These are phyloP conservation scores for Neoascochyta sp. DNA, from an alignment of 2,329 filamentous ascomycete genomes.

Conservation along the genomic window DNA sequence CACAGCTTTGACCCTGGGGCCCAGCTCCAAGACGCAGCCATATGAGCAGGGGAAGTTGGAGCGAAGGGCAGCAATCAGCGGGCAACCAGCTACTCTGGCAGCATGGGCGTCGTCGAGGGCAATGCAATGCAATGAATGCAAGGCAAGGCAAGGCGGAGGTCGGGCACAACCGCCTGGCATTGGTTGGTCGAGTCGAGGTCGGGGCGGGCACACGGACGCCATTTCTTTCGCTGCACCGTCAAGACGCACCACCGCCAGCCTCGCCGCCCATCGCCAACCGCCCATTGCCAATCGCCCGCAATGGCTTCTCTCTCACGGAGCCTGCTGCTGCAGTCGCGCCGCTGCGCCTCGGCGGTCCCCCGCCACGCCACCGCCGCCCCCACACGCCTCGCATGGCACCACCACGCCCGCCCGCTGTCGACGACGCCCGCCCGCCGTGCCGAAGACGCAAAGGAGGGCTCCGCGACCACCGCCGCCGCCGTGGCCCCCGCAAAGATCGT, in stretches of 20 bases:
- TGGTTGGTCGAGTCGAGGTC: conserved; percentile 16
- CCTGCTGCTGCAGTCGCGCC: conserved; percentile 29
- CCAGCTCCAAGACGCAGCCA: conserved; percentile 21
- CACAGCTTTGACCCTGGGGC: conserved; percentile 49
- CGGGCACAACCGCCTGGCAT: conserved; percentile 15
- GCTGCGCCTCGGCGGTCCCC: conserved; percentile 25
- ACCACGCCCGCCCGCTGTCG: conserved; percentile 27
- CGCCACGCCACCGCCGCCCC: too few relatives aligned
- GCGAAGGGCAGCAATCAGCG: too few relatives aligned
- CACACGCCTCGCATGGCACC: conserved; percentile 12
- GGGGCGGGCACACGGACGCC: conserved; percentile 18
- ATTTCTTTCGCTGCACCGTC: conserved; percentile 18
- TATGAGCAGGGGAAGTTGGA: too few relatives aligned
- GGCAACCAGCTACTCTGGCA: background rate
- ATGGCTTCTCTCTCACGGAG: conserved; percentile 38
- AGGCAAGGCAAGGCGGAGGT: conserved; percentile 17
- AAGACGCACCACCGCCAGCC: too few relatives aligned
- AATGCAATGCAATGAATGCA: too few relatives aligned
- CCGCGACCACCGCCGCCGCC: conserved; percentile 6
- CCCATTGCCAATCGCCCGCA: conserved; percentile 15
- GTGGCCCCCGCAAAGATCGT: conserved; percentile 7
- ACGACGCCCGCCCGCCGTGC: conserved; percentile 20
- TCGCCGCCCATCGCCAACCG: too few relatives aligned
- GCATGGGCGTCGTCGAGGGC: background rate
- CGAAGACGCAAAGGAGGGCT: conserved; percentile 15